These are phyloP conservation scores for Fusarium proliferatum DNA, from an alignment of 2,329 filamentous ascomycete species.

Conservation along the genomic window DNA sequence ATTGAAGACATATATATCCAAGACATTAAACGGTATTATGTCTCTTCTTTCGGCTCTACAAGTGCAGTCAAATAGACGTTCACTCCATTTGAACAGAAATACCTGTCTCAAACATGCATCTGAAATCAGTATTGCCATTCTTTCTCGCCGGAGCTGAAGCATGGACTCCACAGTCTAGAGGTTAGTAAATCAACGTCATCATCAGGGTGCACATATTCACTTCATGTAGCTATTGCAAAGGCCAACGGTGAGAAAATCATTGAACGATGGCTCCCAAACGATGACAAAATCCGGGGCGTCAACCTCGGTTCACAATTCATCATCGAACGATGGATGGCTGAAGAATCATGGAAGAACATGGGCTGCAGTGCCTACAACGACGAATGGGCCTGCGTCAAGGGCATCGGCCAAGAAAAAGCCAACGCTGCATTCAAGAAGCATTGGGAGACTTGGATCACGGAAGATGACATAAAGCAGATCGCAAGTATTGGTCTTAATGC, in stretches of 20 bases:
- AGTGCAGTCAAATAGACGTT: background rate
- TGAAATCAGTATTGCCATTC: background rate
- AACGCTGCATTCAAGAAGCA: conserved; percentile 40
- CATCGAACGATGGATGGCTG: conserved; percentile 44
- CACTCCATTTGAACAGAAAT: fast-evolving
- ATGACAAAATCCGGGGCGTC: conserved; percentile 40
- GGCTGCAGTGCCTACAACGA: conserved; percentile 42
- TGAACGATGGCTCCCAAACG: conserved; percentile 23
- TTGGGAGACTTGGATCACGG: conserved; percentile 42
- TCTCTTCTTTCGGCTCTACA: background rate
- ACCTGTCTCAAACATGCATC: background rate
- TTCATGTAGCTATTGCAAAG: background rate
- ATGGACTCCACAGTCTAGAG: conserved; percentile 23
- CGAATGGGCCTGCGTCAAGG: conserved; percentile 43
- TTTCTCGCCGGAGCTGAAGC: background rate
- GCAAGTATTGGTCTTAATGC: conserved; percentile 39
- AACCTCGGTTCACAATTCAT: conserved; percentile 46
- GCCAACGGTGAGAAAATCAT: background rate
- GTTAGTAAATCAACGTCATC: background rate
- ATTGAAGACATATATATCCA: background rate
- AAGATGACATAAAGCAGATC: conserved; percentile 41
- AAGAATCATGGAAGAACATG: conserved; percentile 40
- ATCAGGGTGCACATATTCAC: background rate
- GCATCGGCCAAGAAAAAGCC: conserved; percentile 39
- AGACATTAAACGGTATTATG: background rate